phyloP scores from a whole-genome alignment of 1,139 yeast species.

The Kodamaea derodonti region DNA sequence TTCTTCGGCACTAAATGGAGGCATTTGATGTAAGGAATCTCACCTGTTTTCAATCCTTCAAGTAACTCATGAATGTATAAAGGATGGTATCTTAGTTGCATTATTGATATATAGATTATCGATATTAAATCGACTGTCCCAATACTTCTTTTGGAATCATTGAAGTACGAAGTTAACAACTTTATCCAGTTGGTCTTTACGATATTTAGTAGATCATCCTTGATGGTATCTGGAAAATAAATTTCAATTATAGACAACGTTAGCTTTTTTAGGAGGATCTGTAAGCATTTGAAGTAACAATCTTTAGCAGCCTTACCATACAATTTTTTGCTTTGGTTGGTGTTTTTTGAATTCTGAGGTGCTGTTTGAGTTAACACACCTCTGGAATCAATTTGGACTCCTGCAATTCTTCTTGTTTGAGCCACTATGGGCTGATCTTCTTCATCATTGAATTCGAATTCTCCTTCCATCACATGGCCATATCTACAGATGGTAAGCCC shows the following conservation, averaged over 20 bases:
- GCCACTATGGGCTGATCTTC: conserved; percentile 48
- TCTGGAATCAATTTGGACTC: conserved; percentile 17
- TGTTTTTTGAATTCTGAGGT: neutral
- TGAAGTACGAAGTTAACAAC: conserved; percentile 42
- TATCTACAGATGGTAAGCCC: conserved; percentile 82
- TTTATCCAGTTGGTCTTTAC: conserved; percentile 16
- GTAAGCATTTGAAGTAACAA: conserved; percentile 49
- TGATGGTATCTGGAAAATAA: conserved; percentile 19
- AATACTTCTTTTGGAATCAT: neutral
- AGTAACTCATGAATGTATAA: conserved; percentile 35
- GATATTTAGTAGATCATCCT: conserved; percentile 9
- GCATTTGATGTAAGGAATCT: conserved; percentile 37
- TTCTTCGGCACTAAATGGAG: conserved; percentile 26
- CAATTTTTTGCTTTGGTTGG: conserved; percentile 13
- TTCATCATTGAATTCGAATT: conserved; percentile 73
- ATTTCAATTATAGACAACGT: conserved; percentile 21
- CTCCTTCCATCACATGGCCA: conserved; percentile 87
- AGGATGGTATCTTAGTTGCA: conserved; percentile 33
- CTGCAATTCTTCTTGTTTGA: conserved; percentile 54
- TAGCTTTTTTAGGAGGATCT: conserved; percentile 51
- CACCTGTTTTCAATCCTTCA: conserved; percentile 25
- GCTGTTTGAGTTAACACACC: conserved; percentile 11
- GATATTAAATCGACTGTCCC: conserved; percentile 27
- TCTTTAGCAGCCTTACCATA: conserved; percentile 54
- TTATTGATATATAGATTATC: conserved; percentile 35